These are phyloP conservation scores for Zygosaccharomyces sapae DNA, from an alignment of 1,139 yeast species.

Conservation along the genomic window DNA sequence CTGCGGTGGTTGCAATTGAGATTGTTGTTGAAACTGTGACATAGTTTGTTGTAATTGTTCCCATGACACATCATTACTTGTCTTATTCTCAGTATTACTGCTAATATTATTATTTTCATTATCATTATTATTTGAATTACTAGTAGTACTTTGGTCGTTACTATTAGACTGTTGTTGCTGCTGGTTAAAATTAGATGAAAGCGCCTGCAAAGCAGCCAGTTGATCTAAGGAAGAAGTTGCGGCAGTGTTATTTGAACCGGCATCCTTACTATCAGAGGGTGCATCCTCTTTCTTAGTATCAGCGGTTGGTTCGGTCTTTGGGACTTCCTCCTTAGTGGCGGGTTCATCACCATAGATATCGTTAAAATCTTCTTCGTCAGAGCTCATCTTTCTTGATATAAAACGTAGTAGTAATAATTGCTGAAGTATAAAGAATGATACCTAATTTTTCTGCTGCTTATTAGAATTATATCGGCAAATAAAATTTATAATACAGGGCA, in stretches of 20 bases:
- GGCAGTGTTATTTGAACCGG: constrained; percentile 13
- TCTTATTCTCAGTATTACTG: constrained; percentile 8
- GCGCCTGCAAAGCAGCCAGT: constrained; percentile 35
- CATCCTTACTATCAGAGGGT: constrained; percentile 15
- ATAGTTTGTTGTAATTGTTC: constrained; percentile 36
- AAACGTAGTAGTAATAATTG: constrained; percentile 6
- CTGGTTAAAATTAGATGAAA: constrained; percentile 33
- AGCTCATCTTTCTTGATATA: constrained; percentile 33
- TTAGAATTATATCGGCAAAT: constrained; percentile 3
- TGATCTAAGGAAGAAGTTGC: constrained; percentile 32
- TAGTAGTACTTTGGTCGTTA: constrained; percentile 11
- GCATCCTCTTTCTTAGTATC: constrained; percentile 13
- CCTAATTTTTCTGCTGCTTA: constrained; percentile 6
- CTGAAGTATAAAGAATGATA: constrained; percentile 7
- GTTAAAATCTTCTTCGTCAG: constrained; percentile 85
- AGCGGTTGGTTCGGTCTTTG: constrained; percentile 14
- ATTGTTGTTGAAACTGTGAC: constrained; percentile 40
- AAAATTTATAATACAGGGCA: constrained; percentile 3
- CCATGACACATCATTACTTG: constrained; percentile 26
- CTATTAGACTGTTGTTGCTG: constrained; percentile 19
- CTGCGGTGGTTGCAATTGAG: constrained; percentile 14
- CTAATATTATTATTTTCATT: constrained; percentile 14
- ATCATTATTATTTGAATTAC: constrained; percentile 15
- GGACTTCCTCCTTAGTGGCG: constrained; percentile 21
- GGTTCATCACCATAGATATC: constrained; percentile 56